Evolutionary conservation across 768 basidiomycete species (phyloP).

Genomic region (Leccinum incarnatum): DNA sequence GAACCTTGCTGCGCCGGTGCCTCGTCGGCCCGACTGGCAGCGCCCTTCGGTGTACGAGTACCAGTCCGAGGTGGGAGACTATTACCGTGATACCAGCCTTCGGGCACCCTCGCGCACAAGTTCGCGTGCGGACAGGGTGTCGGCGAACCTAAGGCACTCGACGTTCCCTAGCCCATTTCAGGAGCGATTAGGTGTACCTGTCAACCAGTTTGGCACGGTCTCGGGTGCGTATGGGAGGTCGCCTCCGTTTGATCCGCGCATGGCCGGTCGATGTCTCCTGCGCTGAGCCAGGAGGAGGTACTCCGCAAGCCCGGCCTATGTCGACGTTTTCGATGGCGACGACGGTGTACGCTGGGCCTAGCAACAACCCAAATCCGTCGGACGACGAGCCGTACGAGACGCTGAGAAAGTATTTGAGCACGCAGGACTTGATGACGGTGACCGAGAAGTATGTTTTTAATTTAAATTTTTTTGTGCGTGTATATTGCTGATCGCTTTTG

Average conservation of each 20-base stretch:
- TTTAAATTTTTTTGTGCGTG: no score
- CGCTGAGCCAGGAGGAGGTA: no score
- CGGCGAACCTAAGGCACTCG: conserved; percentile 24
- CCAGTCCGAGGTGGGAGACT: conserved; percentile 51
- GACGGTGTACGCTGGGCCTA: no score
- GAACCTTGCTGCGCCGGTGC: conserved; percentile 34
- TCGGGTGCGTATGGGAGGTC: conserved; percentile 42
- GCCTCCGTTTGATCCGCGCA: conserved; percentile 40
- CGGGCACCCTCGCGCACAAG: conserved; percentile 31
- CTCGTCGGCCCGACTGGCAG: conserved; percentile 38
- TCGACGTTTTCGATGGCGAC: no score
- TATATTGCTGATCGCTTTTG: no score
- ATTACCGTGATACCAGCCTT: conserved; percentile 54
- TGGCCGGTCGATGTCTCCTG: conserved; percentile 25
- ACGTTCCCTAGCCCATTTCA: conserved; percentile 32
- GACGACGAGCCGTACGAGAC: no score
- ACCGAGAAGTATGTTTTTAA: no score
- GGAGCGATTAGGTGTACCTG: conserved; percentile 38
- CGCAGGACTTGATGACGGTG: no score
- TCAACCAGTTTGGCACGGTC: conserved; percentile 34
- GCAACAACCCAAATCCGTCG: no score
- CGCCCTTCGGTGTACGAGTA: conserved; percentile 42
- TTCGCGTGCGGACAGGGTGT: conserved; percentile 30
- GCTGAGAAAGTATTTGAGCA: no score
- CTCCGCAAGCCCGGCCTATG: no score